phyloP scores from a whole-genome alignment of 768 basidiomycete genomes.

The Trametes cubensis region DNA sequence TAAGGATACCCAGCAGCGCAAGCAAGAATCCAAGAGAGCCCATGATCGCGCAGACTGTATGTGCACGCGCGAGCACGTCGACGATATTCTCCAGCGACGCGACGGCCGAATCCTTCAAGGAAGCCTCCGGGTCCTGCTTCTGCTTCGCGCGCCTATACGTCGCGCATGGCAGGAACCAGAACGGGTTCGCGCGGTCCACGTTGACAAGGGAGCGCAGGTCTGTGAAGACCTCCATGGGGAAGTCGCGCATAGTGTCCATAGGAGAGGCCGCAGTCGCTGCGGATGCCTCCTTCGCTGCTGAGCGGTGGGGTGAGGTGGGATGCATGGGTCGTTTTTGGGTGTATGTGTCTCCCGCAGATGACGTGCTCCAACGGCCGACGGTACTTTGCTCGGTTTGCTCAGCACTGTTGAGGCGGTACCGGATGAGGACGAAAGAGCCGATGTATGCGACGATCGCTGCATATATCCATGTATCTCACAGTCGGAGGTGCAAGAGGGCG shows the following conservation, averaged over 20 bases:
- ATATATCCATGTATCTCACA: neutral
- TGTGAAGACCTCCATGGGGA: constrained; percentile 18
- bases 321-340: constrained; percentile 5
- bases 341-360: neutral
- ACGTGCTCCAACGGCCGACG: neutral
- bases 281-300: constrained; percentile 2
- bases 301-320: constrained; percentile 2
- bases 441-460: constrained; percentile 52
- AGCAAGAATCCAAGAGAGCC: constrained; percentile 24
- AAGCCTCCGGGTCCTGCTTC: constrained; percentile 12
- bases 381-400: constrained; percentile 26
- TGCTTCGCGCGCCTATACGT: neutral
- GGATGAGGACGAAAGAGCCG: constrained; percentile 57
- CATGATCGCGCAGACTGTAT: constrained; percentile 27
- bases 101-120: constrained; percentile 1
- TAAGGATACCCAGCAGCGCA: constrained; percentile 23
- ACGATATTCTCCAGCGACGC: constrained; percentile 24
- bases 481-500: neutral
- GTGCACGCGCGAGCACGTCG: constrained; percentile 25
- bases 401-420: constrained; percentile 58
- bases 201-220: constrained; percentile 27
- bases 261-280: constrained; percentile 5
- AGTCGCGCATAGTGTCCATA: constrained; percentile 21
- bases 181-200: constrained; percentile 26
- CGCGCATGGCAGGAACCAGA: constrained; percentile 17